Evolutionary conservation across 495 filamentous ascomycete species (phyloP), one percentile per base, ranked within the genome.

Genomic region (Aspergillus cristatus): DNA sequence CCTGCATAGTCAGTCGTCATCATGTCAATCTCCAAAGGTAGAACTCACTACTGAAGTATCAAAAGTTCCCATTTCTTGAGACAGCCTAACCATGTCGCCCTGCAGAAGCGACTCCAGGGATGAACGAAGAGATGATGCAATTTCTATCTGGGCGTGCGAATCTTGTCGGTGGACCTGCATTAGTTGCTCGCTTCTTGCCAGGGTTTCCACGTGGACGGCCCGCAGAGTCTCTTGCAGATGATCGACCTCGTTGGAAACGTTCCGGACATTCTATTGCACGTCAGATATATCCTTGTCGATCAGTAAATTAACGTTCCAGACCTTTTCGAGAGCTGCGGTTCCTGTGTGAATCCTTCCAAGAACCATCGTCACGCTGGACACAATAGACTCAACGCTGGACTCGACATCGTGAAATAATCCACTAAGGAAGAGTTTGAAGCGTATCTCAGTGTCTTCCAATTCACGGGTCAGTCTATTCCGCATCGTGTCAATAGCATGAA

Each of bases 121-220:
- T 6, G 32, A 25, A 16, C 47, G 53, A n/a, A 60, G 22, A 8
- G 45, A 32, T 3, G 48, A 50, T 15, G 58, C 54, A 13, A 72
- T 35, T 25, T 67, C 47, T 10, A 48, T 41, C 5, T 60, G 58
- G 10, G 48, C 47, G 6, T 46, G 24, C 3, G 40, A 35, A 28
- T 57, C 44, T 42, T 50, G 42, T 36, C 58, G 39, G 40, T 64
- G 41, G 3, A 41, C 34, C 25, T 37, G 26, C 35, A 43, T 12
- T 28, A 56, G 24, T 32, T 62, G 40, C 13, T 59, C 33, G 47
- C 34, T 51, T 41, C 53, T 39, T 3, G 40, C 32, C 11, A 60
- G 26, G 1, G 58, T 37, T 28, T 70, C 63, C 26, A 66, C 42
- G 28, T 72, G 53, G 14, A 60, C 38, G 7, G 37, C 43, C 12